Evolutionary conservation across 345 rosid species (phyloP).

Genomic region (Pelargonium nanum): DNA sequence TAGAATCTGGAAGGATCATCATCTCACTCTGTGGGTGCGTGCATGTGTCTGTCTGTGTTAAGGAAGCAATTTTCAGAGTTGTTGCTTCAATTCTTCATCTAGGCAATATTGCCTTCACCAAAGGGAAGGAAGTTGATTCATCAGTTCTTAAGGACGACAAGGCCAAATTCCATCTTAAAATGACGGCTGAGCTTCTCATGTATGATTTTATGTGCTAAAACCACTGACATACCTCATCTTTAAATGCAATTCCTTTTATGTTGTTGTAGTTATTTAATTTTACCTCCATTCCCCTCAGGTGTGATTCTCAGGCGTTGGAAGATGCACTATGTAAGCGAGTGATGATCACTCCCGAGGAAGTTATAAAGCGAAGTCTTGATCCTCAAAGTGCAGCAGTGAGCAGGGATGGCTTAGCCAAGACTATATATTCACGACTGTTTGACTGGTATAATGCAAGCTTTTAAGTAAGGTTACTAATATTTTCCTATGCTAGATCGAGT

Average conservation of each 20-base stretch:
- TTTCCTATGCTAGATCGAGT: background rate
- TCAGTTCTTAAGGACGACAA: constrained; percentile 77
- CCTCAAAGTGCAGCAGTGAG: constrained; percentile 78
- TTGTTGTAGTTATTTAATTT: background rate
- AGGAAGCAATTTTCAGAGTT: constrained; percentile 96
- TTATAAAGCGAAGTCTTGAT: constrained; percentile 80
- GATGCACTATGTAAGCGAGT: constrained; percentile 94
- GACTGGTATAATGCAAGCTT: constrained; percentile 50
- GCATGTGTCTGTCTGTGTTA: too few relatives aligned
- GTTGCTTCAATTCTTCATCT: constrained; percentile 84
- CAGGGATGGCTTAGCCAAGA: constrained; percentile 90
- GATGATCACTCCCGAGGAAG: constrained; percentile 96
- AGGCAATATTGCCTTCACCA: constrained; percentile 67
- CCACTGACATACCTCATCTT: constrained; percentile 7
- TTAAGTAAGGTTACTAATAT: background rate
- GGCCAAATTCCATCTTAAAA: constrained; percentile 69
- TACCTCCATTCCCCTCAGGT: constrained; percentile 34
- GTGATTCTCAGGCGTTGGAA: constrained; percentile 63
- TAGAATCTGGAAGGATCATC: background rate
- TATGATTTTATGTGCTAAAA: constrained; percentile 9
- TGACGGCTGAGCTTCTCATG: constrained; percentile 82
- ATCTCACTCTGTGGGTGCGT: constrained; percentile 3
- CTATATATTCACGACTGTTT: constrained; percentile 73
- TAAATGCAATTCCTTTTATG: background rate
- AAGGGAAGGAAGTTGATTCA: constrained; percentile 82